A percentile compares a stretch with the other conserved stretches of the same genome.
phyloP scores from a whole-genome alignment of 2,329 filamentous ascomycete genomes.

The Alternaria infectoria region DNA sequence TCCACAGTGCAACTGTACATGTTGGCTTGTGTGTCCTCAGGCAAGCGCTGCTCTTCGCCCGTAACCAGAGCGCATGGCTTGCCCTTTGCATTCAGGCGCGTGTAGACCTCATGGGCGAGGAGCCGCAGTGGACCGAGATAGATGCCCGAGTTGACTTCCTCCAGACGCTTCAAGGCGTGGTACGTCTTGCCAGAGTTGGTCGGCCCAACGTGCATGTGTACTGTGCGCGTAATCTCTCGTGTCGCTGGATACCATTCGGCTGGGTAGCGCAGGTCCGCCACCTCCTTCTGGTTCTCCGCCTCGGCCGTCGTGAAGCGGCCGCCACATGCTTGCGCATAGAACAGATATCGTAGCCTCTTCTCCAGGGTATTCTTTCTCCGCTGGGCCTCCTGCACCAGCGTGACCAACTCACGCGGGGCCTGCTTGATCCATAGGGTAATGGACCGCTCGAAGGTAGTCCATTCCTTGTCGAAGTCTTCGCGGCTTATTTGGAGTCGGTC shows the following conservation, averaged over 20 bases:
- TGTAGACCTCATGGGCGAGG: conserved; percentile 92
- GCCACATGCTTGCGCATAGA: conserved; percentile 58
- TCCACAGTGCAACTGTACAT: conserved; percentile 93
- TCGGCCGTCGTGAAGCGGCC: conserved; percentile 46
- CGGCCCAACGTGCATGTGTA: conserved; percentile 93
- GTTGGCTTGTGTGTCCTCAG: conserved; percentile 54
- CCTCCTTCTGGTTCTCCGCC: conserved; percentile 46
- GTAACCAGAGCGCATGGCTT: conserved; percentile 81
- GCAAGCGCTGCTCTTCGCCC: conserved; percentile 83
- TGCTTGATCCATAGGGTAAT: conserved; percentile 31
- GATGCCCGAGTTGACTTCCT: conserved; percentile 75
- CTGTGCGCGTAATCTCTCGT: conserved; percentile 76
- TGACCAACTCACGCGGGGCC: conserved; percentile 20
- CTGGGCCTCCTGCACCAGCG: conserved; percentile 16
- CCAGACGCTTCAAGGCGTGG: conserved; percentile 83
- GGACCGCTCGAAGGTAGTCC: conserved; percentile 30
- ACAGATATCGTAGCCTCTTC: conserved; percentile 71
- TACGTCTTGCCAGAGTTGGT: conserved; percentile 99
- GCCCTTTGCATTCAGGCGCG: conserved; percentile 80
- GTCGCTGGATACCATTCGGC: conserved; percentile 92
- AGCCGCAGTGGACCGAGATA: conserved; percentile 91
- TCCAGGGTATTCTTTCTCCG: conserved; percentile 22
- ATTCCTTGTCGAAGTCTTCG: conserved; percentile 33
- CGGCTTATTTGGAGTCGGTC: conserved; percentile 36
- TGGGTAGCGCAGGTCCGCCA: conserved; percentile 87